phyloP scores from a whole-genome alignment of 2,329 filamentous ascomycete species.

The Aspergillus arachidicola region DNA sequence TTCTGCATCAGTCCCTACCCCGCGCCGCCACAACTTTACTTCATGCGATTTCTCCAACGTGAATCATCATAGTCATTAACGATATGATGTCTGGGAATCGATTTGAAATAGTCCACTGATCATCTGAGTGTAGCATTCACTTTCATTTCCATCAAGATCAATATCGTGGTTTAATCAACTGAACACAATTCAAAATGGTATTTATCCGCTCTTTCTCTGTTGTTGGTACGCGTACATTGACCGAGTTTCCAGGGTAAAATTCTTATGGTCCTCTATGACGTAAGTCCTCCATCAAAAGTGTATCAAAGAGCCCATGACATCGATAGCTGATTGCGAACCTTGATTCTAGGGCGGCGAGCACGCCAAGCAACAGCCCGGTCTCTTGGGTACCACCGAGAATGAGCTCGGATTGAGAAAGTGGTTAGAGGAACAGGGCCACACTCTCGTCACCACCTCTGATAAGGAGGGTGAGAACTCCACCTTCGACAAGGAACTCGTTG shows the following conservation, averaged over 20 bases:
- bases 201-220: conserved; percentile 62
- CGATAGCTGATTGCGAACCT: conserved; percentile 10
- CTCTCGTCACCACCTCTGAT: conserved; percentile 93
- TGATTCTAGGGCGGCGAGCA: conserved; percentile 70
- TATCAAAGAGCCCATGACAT: background rate
- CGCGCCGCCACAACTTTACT: no score
- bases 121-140: background rate
- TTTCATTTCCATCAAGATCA: background rate
- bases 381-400: conserved; percentile 96
- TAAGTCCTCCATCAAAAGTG: conserved; percentile 46
- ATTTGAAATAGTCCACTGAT: conserved; percentile 2
- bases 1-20: background rate
- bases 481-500: conserved; percentile 94
- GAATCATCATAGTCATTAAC: background rate
- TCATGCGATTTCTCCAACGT: background rate
- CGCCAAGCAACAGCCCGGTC: conserved; percentile 81
- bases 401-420: conserved; percentile 96
- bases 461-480: conserved; percentile 93
- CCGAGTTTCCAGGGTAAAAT: conserved; percentile 85
- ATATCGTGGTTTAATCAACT: conserved; percentile 4
- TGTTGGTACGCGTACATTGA: conserved; percentile 63
- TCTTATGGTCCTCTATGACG: conserved; percentile 91
- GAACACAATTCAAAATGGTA: conserved; percentile 55
- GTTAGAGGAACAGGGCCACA: conserved; percentile 97
- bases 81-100: background rate